These are phyloP conservation scores for Leptographium wingfieldii DNA, from an alignment of 2,329 filamentous ascomycete genomes.

Conservation along the genomic window DNA sequence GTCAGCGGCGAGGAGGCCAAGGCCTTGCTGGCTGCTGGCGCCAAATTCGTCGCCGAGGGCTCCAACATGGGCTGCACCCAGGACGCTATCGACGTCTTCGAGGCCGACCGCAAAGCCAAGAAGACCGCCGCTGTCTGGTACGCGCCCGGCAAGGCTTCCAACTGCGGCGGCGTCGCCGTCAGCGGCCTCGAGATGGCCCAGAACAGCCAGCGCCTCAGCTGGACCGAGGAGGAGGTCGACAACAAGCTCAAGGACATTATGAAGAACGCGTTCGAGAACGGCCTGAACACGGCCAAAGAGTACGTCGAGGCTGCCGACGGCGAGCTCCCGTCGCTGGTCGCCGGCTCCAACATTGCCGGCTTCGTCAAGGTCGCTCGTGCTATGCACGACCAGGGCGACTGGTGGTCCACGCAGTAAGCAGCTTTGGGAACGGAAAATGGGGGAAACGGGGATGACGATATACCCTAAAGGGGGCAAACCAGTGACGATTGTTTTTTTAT, in stretches of 20 bases:
- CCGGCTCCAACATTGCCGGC: conserved; percentile 92
- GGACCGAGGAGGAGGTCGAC: conserved; percentile 86
- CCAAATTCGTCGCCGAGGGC: conserved; percentile 83
- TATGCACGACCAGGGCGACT: conserved; percentile 95
- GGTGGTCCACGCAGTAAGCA: conserved; percentile 42
- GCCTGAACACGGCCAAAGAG: conserved; percentile 76
- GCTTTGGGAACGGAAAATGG: not conserved
- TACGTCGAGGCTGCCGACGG: conserved; percentile 70
- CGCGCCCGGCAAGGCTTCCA: conserved; percentile 91
- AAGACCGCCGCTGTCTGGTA: conserved; percentile 71
- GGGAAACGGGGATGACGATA: not conserved
- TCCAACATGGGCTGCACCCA: conserved; percentile 99
- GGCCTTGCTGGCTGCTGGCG: conserved; percentile 62
- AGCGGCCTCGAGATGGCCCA: conserved; percentile 98
- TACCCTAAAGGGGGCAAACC: not conserved
- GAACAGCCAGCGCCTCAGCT: conserved; percentile 78
- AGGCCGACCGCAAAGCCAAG: conserved; percentile 61
- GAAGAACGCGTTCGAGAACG: conserved; percentile 85
- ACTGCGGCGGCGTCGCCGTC: conserved; percentile 93
- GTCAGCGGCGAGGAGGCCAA: conserved; percentile 84
- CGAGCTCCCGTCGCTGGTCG: conserved; percentile 80
- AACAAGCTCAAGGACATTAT: conserved; percentile 85
- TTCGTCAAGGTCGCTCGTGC: conserved; percentile 92
- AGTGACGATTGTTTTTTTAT: not conserved
- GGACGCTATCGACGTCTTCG: conserved; percentile 87